Evolutionary conservation across 1,284 basidiomycete species (phyloP), one percentile per base, ranked within the genome.

Genomic region (Trametes versicolor): DNA sequence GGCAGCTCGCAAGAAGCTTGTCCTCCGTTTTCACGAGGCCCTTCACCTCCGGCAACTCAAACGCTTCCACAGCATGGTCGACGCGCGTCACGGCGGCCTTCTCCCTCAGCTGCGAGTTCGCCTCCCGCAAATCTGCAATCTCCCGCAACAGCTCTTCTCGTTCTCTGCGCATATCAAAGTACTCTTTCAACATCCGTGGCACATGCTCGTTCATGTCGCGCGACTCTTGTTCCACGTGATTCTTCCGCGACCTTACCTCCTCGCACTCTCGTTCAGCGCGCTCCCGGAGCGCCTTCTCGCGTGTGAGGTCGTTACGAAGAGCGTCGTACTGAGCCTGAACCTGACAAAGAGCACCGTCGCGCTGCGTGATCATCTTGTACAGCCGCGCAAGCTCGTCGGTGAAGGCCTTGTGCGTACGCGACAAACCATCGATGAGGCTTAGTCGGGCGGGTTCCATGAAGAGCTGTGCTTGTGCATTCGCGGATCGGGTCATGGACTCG

Each of bases 61-160:
- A 17, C 34, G 25, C 39, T 17, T 8, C 2, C 2, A 19, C 47
- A n/a, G 4, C 13, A 25, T 13, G 21, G 7, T 10, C 53, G 23
- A 19, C 21, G 17, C 9, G n/a, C 32, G 17, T 6, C n/a, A 32
- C 45, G 19, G 13, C 50, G 5, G 57, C 23, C 62, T 64, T 66
- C 52, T 64, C 62, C 37, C 59, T 60, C 36, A 69, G 39, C 55
- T 48, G 34, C 49, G 36, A 60, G 37, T 63, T 68, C 56, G 56
- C 63, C 55, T 58, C 68, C 43, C 48, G 56, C 37, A 62, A 23
- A 25, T 21, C n/a, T n/a, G 13, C 50, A 9, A 62, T 8, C 62
- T 69, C 64, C 53, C 17, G 41, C 23, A 13, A 12, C 23, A 64
- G 25, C 32, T 19, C 25, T 12, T 52, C 64, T 15, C 64, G 60